These are phyloP conservation scores for Neopestalotiopsis rosae DNA, from an alignment of 2,329 filamentous ascomycete genomes.

Conservation along the genomic window DNA sequence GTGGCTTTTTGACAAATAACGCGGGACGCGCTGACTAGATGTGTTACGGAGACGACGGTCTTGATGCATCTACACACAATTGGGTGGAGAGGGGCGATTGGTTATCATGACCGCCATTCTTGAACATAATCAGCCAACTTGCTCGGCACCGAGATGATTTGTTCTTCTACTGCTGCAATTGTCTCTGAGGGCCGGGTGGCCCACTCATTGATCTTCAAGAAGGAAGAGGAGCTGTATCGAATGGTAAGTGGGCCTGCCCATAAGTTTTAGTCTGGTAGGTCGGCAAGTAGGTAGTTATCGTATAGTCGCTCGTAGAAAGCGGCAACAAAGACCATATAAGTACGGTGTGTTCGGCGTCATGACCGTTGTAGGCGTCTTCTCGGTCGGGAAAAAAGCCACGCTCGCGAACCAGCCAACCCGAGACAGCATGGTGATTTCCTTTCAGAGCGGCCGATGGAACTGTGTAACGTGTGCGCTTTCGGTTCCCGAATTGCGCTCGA, in stretches of 20 bases:
- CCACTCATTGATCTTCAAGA: neutral
- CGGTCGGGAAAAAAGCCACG: neutral
- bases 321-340: neutral
- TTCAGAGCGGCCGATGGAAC: neutral
- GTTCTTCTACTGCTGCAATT: neutral
- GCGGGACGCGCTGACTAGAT: conserved; percentile 11
- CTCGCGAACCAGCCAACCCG: neutral
- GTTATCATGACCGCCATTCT: neutral
- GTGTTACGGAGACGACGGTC: neutral
- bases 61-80: neutral
- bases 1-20: neutral
- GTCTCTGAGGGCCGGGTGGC: neutral
- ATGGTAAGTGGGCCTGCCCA: neutral
- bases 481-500: neutral
- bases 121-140: neutral
- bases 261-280: neutral
- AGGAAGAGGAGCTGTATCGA: too few species aligned
- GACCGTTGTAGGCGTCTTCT: neutral
- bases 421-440: neutral
- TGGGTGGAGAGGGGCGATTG: neutral
- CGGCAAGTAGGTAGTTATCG: neutral
- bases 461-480: neutral
- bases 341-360: neutral
- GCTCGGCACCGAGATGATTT: neutral
- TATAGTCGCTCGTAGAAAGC: neutral